A percentile compares a stretch with the other conserved stretches of the same genome.
Conservation (phyloP, 768 basidiomycete genomes). For the Serendipita vermifera region DNA sequence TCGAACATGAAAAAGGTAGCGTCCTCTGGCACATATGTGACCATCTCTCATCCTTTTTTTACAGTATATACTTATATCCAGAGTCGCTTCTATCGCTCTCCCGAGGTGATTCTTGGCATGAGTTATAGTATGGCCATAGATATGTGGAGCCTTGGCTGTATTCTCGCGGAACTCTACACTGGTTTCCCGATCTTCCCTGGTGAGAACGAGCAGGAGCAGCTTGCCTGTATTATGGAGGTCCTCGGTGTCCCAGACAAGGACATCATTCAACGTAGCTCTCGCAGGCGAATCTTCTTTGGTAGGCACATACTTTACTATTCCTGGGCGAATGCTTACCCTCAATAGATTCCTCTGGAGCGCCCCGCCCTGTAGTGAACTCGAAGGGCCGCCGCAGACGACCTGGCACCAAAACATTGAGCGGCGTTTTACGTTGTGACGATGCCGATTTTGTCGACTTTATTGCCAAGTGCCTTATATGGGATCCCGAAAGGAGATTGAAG, state of each 20-base stretch:
- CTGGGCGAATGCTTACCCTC: background rate
- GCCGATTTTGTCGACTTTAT: constrained; percentile 96
- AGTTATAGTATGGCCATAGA: constrained; percentile 99
- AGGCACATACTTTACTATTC: constrained; percentile 21
- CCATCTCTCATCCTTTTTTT: constrained; percentile 13
- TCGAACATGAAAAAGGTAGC: constrained; percentile 96
- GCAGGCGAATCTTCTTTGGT: constrained; percentile 96
- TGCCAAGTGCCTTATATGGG: constrained; percentile 94
- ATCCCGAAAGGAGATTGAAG: constrained; percentile 90
- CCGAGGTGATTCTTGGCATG: constrained; percentile 97
- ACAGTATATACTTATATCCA: constrained; percentile 98
- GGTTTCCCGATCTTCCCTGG: constrained; percentile 98
- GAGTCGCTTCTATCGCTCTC: constrained; percentile 98
- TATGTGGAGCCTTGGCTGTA: constrained; percentile 99
- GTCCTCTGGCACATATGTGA: constrained; percentile 12
- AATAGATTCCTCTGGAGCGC: constrained; percentile 82
- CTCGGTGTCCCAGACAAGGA: constrained; percentile 92
- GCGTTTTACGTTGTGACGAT: constrained; percentile 84
- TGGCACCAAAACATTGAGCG: constrained; percentile 76
- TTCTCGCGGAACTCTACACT: constrained; percentile 91
- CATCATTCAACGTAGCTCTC: constrained; percentile 82
- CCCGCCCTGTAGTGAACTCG: constrained; percentile 87
- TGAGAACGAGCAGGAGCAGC: constrained; percentile 96
- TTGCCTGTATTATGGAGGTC: constrained; percentile 99
- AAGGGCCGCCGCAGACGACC: constrained; percentile 89